Evolutionary conservation across 1,139 yeast species (phyloP).

Genomic region (Candida mesenterica): DNA sequence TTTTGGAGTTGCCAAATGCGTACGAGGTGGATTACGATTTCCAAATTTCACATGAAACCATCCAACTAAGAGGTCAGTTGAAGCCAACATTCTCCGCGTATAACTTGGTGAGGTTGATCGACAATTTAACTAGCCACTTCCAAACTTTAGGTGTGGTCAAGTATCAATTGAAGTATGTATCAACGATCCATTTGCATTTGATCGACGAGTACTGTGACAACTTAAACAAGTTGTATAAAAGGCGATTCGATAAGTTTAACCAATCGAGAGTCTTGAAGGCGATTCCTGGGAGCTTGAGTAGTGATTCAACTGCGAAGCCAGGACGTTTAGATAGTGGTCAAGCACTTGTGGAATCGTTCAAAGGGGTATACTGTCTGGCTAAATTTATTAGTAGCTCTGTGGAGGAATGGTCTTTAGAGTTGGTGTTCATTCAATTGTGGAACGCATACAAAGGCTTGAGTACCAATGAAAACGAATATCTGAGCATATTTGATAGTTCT

Average conservation of each 20-base stretch:
- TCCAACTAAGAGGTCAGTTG: slow-evolving; percentile 1
- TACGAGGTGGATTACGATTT: slow-evolving; percentile 61
- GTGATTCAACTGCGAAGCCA: slow-evolving; percentile 30
- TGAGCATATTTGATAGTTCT: slow-evolving; percentile 52
- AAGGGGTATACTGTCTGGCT: slow-evolving; percentile 62
- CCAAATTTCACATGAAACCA: slow-evolving; percentile 2
- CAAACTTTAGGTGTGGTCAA: slow-evolving; percentile 54
- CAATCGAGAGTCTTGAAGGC: slow-evolving; percentile 36
- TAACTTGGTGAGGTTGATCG: slow-evolving; percentile 60
- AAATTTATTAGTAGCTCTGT: slow-evolving; percentile 51
- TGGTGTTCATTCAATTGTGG: slow-evolving; percentile 66
- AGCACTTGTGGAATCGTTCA: slow-evolving; percentile 50
- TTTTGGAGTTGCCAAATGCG: slow-evolving; percentile 52
- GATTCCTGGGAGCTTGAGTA: slow-evolving; percentile 34
- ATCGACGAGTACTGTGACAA: slow-evolving; percentile 59
- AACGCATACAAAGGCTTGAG: slow-evolving; percentile 35
- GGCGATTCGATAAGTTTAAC: slow-evolving; percentile 45
- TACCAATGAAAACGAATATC: slow-evolving; percentile 12
- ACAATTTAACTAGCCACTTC: slow-evolving; percentile 65
- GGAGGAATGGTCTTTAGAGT: slow-evolving; percentile 63
- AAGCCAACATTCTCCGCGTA: slow-evolving; percentile 70
- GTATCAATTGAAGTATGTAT: slow-evolving; percentile 66
- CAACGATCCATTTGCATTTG: slow-evolving; percentile 65
- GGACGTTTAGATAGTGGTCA: slow-evolving; percentile 31
- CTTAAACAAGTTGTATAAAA: slow-evolving; percentile 45